Conservation (phyloP, 169 alveolate genomes). For the Babesia ovis region DNA sequence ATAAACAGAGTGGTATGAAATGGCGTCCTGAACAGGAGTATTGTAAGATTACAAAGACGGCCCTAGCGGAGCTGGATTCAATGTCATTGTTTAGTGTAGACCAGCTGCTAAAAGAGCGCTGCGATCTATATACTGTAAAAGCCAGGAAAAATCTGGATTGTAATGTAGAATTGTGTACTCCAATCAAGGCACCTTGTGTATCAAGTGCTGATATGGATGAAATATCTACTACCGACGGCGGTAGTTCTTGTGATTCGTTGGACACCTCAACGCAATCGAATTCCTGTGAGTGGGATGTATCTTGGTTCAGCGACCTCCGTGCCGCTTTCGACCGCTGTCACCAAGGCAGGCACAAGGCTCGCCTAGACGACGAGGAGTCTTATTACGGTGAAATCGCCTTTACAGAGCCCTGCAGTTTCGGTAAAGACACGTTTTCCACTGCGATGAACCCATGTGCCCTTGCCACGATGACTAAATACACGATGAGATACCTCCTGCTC, state of each 20-base stretch:
- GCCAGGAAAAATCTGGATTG: no score
- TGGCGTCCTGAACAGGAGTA: neutral
- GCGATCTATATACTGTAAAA: neutral
- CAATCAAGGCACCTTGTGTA: neutral
- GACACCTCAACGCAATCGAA: neutral
- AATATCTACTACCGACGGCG: constrained; percentile 19
- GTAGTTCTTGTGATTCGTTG: neutral
- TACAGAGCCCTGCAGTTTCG: neutral
- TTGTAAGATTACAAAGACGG: neutral
- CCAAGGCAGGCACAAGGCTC: neutral
- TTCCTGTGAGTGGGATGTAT: neutral
- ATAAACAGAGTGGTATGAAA: neutral
- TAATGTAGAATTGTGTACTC: no score
- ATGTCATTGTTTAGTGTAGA: constrained; percentile 10
- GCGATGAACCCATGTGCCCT: constrained; percentile 4
- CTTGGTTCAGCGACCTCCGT: constrained; percentile 19
- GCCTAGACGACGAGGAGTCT: constrained; percentile 1
- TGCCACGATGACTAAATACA: constrained; percentile 43
- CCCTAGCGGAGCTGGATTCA: constrained; percentile 2
- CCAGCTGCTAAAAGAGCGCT: neutral
- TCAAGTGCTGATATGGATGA: neutral
- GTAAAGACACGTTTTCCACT: neutral
- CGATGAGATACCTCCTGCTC: constrained; percentile 47
- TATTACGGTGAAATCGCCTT: constrained; percentile 16
- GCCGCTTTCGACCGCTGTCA: constrained; percentile 6